Base-by-base conservation (phyloP, 805 yeast species). In the Saccharomycopsis synnaedendra region DNA sequence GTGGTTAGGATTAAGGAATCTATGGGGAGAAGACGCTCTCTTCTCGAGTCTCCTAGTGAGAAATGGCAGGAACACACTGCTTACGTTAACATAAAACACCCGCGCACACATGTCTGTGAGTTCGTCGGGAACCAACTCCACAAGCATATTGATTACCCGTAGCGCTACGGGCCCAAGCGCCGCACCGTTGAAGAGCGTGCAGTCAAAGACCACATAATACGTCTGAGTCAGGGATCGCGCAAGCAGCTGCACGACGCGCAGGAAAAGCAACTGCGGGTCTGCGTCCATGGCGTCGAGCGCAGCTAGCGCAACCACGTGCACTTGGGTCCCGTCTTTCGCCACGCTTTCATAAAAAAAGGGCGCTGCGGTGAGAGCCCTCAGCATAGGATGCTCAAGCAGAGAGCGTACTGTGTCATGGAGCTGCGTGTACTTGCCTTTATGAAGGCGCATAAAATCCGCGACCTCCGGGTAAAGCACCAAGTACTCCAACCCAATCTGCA, bases 321-420 rank as follows among this genome's bases (percentile, higher is more conserved):
- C 70, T 1, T 93, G 94, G 0, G 76, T 63, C 9, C 95, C 95
- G 58, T 85, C 94, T 37, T 73, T 68, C 36, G 82, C 76, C 10
- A 82, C 75, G 1, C 84, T 76, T 53, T 78, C 86, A 45, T 75
- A 78, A 7, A 84, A 70, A 36, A 80, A 65, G 0, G 70, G 66
- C 9, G 63, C 56, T 10, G 74, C 75, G 28, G 66, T 57, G 4
- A 70, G 60, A 30, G 35, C 19, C 28, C 43, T 46, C n/a, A 59
- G 53, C 4, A 72, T 74, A 7, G 72, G 62, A 50, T 80, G 78
- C 50, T 74, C 72, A 42, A 75, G 65, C 0, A 86, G 68, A 48
- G 77, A 79, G 30, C 78, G 73, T 86, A 87, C 80, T 54, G 84
- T 84, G 48, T 86, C 94, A 56, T 76, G 78, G 30, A 80, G 66